Base-by-base conservation (phyloP, 306 rosid genomes). In the Fagus crenata region DNA sequence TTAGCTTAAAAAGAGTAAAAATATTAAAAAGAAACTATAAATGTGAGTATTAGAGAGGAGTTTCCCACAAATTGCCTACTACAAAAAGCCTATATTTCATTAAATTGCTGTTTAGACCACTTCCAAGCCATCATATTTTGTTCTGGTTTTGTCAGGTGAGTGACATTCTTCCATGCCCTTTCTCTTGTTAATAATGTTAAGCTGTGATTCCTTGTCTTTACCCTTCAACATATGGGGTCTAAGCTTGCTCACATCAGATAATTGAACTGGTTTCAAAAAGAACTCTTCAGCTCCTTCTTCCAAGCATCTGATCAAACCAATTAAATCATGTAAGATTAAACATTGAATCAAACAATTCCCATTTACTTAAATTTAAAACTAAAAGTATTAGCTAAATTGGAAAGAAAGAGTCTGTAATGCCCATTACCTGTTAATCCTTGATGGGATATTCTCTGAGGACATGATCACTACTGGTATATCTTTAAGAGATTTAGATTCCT, bases 251-350 rank as follows among this genome's bases (percentile, higher is more conserved):
- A 93, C 90, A 84, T 93, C 97, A 32, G 93, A 80, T 79, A 86
- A 83, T 54, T 88, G 90, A 77, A 93, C 95, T 80, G 95, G 98
- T 74, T 93, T 93, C 79, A 91, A 69, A 70, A 93, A 81, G 69
- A 93, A 93, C 64, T 91, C 97, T 81, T 91, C 89, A 77, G 98
- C 97, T 61, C 98, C 98, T 76, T 91, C 97, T 83, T 91, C 95
- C 79, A 93, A 75, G 85, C 98, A 93, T 87, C 98, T 91, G 88
- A 71, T 78, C 5, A 69, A 74, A 72, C 39, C 14, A 78, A 36
- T 49, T 7, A 43, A 12, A 13, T 40, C n/a, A 53, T 53, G 69
- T 81, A 74, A 81, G 71, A 77, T 80, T 75, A 69, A 17, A 54
- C 73, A 49, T 73, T 59, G 11, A 73, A 17, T 59, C 49, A 53